Conservation (phyloP, 2,329 filamentous ascomycete species). For the Monilinia fructigena region DNA sequence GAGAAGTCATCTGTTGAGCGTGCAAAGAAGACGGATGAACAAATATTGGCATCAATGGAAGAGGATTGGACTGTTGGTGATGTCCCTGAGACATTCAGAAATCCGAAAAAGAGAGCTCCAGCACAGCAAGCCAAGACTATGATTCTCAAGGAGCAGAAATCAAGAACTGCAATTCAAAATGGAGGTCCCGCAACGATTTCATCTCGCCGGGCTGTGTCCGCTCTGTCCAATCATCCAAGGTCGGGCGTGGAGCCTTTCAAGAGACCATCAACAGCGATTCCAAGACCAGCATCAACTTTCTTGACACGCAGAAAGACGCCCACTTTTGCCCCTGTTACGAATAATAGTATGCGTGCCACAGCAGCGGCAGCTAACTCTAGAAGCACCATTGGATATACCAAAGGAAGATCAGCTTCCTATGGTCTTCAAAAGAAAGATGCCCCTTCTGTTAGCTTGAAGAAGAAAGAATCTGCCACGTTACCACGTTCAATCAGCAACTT, state of each 20-base stretch:
- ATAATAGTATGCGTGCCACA: conserved; percentile 55
- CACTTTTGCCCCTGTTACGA: conserved; percentile 43
- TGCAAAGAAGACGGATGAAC: conserved; percentile 60
- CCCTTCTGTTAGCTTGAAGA: conserved; percentile 18
- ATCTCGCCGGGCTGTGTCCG: conserved; percentile 55
- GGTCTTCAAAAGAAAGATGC: conserved; percentile 36
- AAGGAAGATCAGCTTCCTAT: conserved; percentile 60
- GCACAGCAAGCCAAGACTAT: conserved; percentile 25
- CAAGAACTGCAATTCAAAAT: conserved; percentile 24
- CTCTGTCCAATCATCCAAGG: conserved; percentile 47
- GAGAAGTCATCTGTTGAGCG: conserved; percentile 46
- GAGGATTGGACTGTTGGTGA: conserved; percentile 60
- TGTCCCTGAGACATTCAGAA: conserved; percentile 48
- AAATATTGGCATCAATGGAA: conserved; percentile 65
- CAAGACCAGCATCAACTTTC: conserved; percentile 38
- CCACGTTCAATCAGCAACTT: conserved; percentile 39
- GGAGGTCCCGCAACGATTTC: conserved; percentile 51
- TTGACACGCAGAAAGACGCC: conserved; percentile 40
- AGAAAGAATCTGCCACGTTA: conserved; percentile 23
- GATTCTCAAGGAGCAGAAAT: conserved; percentile 30
- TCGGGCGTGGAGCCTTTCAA: conserved; percentile 34
- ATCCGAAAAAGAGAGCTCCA: conserved; percentile 36
- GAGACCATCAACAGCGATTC: conserved; percentile 40
- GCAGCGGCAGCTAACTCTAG: conserved; percentile 67
- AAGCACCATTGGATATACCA: conserved; percentile 82